phyloP scores from a whole-genome alignment of 129 eudicot species.

The Erigeron canadensis region DNA sequence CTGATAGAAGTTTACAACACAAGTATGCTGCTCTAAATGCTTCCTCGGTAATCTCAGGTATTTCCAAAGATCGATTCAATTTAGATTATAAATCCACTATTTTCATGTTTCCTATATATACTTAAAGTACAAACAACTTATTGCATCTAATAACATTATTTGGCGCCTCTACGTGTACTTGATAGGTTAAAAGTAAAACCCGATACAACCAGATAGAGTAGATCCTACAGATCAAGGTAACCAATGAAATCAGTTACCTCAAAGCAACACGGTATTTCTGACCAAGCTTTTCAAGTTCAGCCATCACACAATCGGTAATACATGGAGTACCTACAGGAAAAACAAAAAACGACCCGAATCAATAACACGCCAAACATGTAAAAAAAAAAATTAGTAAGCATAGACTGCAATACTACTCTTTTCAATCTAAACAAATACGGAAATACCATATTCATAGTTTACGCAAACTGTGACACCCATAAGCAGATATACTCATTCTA shows the following conservation, averaged over 20 bases:
- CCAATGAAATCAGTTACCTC: slow-evolving; percentile 43
- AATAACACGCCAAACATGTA: neutral
- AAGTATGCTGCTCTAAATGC: slow-evolving; percentile 6
- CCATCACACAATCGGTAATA: slow-evolving; percentile 99
- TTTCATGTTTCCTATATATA: neutral
- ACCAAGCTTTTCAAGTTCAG: slow-evolving; percentile 97
- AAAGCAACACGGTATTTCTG: slow-evolving; percentile 91
- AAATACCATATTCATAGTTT: too few species aligned
- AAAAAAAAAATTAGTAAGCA: neutral
- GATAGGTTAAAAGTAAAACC: neutral
- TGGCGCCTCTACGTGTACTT: neutral
- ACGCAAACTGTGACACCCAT: too few species aligned
- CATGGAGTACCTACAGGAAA: slow-evolving; percentile 84
- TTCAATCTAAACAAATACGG: neutral
- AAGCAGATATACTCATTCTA: too few species aligned
- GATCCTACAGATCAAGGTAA: neutral
- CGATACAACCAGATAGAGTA: neutral
- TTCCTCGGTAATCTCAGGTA: neutral
- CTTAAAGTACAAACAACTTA: neutral
- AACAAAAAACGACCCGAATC: neutral
- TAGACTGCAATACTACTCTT: neutral
- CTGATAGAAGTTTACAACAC: neutral
- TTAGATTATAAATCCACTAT: too few species aligned
- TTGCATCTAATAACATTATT: neutral
- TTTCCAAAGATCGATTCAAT: too few species aligned